Conservation (phyloP, 2,329 filamentous ascomycete species). For the Aspergillus tamarii region DNA sequence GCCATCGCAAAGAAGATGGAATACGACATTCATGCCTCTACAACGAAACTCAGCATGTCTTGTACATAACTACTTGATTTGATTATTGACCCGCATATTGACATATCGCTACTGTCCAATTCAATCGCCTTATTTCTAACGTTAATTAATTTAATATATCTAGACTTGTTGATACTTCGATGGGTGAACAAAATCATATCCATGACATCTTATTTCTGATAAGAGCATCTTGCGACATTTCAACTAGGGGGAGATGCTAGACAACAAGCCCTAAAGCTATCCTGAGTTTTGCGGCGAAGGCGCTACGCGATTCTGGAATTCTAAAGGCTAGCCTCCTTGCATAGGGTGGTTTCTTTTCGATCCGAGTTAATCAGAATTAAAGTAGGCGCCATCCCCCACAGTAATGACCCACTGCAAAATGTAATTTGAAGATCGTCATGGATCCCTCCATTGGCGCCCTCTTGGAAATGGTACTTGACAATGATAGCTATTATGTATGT, state of each 20-base stretch:
- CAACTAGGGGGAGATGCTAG: neutral
- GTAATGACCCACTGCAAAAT: slow-evolving; percentile 20
- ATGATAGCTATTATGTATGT: neutral
- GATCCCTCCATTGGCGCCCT: neutral
- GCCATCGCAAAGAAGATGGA: too few relatives aligned
- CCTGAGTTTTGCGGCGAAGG: neutral
- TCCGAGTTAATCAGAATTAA: slow-evolving; percentile 24
- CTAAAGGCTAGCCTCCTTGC: slow-evolving; percentile 17
- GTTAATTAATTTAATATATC: neutral
- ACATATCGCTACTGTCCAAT: too few relatives aligned
- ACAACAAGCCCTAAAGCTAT: neutral
- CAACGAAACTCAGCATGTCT: neutral
- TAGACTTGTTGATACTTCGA: neutral
- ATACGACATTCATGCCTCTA: neutral
- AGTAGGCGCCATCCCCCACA: slow-evolving; percentile 27
- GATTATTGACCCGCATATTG: too few relatives aligned
- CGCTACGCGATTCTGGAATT: neutral
- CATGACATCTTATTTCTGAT: neutral
- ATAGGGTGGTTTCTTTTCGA: slow-evolving; percentile 11
- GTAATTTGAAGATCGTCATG: slow-evolving; percentile 19
- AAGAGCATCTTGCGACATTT: neutral
- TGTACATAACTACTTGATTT: too few relatives aligned
- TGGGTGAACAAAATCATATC: neutral
- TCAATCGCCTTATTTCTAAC: too few relatives aligned
- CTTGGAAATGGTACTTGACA: neutral